Base-by-base conservation (phyloP, 2,329 filamentous ascomycete genomes). In the Aspergillus arachidicola region DNA sequence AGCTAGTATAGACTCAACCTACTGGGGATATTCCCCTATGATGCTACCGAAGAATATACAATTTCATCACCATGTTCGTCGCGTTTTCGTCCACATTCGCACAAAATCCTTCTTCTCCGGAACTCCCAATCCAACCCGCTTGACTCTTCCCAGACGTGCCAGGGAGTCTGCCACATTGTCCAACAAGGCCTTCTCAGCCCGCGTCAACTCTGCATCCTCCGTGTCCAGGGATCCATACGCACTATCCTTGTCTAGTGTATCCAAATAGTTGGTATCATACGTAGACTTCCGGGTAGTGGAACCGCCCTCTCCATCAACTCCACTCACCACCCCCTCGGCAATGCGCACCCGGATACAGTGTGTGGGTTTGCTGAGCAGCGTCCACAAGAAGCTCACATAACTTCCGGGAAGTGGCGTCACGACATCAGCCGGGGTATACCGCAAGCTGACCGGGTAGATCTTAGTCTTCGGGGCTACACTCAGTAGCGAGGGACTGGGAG, bases 261-360 rank as follows among this genome's bases (percentile, higher is more conserved):
- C 81, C 48, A 83, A 76, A 69, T 78, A 80, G 59, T 83, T 84
- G 26, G 76, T 80, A 55, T 78, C 75, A 69, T 81, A 83, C 6
- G 77, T 76, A 7, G 70, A 72, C 50, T 72, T 71, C 26, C 66
- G 57, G 28, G 68, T 57, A 14, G 69, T 67, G 6, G 66, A 16
- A 1, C 59, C 28, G 32, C 68, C 69, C 4, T 67, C 67, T 46
- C 73, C 71, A 53, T 66, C 72, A 55, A 73, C 73, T 54, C 75
- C 69, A 9, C 66, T 67, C 10, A 67, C 67, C 2, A 94, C 86
- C 1, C 86, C 86, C 73, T 94, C 91, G 0, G 93, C 95, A 60
- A 99, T 94, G 57, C 95, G 87, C 14, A 98, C 94, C 28, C 93
- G 88, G 71, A 99, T 94, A 71, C 89, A 93, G 68, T 97, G 95